phyloP scores from a whole-genome alignment of 2,329 filamentous ascomycete species.

The Camptophora hylomeconis region DNA sequence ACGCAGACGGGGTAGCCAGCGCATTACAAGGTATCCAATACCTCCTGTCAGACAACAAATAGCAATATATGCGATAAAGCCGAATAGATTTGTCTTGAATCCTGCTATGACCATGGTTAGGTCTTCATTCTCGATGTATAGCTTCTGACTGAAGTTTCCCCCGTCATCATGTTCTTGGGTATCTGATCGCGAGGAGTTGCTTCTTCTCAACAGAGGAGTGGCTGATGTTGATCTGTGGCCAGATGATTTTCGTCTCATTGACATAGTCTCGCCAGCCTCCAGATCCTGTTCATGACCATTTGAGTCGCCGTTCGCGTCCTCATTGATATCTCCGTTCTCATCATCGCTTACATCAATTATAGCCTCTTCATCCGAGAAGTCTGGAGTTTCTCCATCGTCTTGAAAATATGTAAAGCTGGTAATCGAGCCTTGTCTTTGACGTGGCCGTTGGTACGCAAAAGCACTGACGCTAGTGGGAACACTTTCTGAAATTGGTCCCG shows the following conservation, averaged over 20 bases:
- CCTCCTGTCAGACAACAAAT: conserved; percentile 64
- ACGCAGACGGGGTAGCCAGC: conserved; percentile 84
- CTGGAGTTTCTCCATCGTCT: conserved; percentile 50
- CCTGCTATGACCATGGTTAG: conserved; percentile 87
- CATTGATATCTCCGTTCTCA: conserved; percentile 27
- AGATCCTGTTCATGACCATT: conserved; percentile 24
- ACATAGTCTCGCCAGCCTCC: conserved; percentile 22
- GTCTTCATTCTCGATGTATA: conserved; percentile 88
- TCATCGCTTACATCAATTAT: conserved; percentile 32
- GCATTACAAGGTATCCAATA: conserved; percentile 67
- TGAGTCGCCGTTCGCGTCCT: conserved; percentile 24
- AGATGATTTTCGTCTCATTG: conserved; percentile 23
- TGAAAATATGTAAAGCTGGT: conserved; percentile 82
- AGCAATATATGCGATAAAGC: conserved; percentile 54
- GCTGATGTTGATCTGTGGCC: conserved; percentile 34
- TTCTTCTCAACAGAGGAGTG: conserved; percentile 54
- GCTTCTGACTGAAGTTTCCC: conserved; percentile 67
- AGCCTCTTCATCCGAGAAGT: conserved; percentile 38
- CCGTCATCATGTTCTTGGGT: conserved; percentile 47
- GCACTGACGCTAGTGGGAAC: conserved; percentile 89
- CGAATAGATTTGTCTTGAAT: conserved; percentile 63
- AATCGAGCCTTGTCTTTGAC: conserved; percentile 58
- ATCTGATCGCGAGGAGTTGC: conserved; percentile 57
- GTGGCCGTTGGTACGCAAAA: conserved; percentile 69
- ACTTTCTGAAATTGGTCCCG: conserved; percentile 86